phyloP scores from a whole-genome alignment of 179 eudicot species.

The Gypsophila paniculata region DNA sequence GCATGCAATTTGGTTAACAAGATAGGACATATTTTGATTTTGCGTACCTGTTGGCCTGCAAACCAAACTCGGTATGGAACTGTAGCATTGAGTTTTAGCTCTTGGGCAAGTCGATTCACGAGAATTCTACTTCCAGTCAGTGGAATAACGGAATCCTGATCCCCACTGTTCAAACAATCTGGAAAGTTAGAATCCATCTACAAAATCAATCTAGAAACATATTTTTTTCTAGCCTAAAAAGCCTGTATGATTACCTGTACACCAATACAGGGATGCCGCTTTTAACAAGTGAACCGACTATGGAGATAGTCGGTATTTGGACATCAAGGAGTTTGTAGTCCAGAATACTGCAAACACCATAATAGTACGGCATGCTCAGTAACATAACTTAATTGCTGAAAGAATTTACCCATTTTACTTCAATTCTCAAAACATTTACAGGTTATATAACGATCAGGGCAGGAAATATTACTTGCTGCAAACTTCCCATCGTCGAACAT shows the following conservation, averaged over 20 bases:
- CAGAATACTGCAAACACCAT: conserved; percentile 47
- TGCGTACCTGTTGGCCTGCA: conserved; percentile 72
- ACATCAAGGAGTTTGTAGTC: conserved; percentile 73
- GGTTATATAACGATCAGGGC: background rate
- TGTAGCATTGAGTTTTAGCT: conserved; percentile 57
- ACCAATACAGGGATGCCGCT: conserved; percentile 76
- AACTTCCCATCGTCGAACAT: conserved; percentile 67
- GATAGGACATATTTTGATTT: background rate
- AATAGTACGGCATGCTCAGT: conserved; percentile 3
- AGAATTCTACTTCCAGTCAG: conserved; percentile 83
- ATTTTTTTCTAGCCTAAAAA: background rate
- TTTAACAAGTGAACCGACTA: conserved; percentile 60
- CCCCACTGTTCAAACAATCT: conserved; percentile 56
- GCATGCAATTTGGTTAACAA: too few species aligned
- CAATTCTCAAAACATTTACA: background rate
- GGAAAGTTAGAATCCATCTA: conserved; percentile 1
- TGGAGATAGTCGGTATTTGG: conserved; percentile 75
- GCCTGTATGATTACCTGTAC: conserved; percentile 57
- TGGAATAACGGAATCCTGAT: conserved; percentile 97
- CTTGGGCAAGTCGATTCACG: conserved; percentile 51
- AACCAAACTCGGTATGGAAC: conserved; percentile 93
- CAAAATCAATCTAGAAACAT: background rate
- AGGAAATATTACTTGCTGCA: conserved; percentile 62
- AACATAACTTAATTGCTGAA: background rate
- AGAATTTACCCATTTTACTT: background rate